These are phyloP conservation scores for Allium sativum DNA, from an alignment of 106 monocot species.

Conservation along the genomic window DNA sequence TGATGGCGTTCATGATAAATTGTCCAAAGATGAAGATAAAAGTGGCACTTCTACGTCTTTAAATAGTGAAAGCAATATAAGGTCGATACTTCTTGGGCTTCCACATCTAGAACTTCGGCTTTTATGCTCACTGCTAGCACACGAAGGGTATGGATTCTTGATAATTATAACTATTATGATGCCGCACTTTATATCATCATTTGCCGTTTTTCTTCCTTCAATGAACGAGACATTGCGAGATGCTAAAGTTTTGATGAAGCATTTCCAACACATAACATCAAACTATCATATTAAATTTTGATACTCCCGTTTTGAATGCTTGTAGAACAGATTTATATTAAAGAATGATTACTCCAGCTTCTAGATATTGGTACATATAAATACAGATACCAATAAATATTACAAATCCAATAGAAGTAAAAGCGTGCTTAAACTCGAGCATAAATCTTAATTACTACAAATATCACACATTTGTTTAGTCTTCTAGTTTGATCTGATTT, in stretches of 20 bases:
- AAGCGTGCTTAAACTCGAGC: no score
- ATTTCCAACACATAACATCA: neutral
- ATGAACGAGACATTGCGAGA: neutral
- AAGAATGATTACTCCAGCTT: no score
- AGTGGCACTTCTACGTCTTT: conserved; percentile 16
- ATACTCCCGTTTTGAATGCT: neutral
- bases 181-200: no score
- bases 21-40: conserved; percentile 16
- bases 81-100: conserved; percentile 41
- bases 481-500: neutral
- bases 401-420: no score
- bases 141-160: conserved; percentile 69
- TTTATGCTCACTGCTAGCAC: conserved; percentile 88
- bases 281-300: neutral
- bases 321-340: neutral
- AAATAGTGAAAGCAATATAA: conserved; percentile 14
- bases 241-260: no score
- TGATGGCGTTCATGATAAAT: neutral
- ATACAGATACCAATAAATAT: no score
- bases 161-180: no score
- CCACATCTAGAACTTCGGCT: conserved; percentile 73
- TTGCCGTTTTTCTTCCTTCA: neutral
- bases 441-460: no score
- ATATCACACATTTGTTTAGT: neutral
- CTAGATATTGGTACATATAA: no score